Evolutionary conservation across 2,329 filamentous ascomycete genomes (phyloP).

Genomic region (Fusarium denticulatum): DNA sequence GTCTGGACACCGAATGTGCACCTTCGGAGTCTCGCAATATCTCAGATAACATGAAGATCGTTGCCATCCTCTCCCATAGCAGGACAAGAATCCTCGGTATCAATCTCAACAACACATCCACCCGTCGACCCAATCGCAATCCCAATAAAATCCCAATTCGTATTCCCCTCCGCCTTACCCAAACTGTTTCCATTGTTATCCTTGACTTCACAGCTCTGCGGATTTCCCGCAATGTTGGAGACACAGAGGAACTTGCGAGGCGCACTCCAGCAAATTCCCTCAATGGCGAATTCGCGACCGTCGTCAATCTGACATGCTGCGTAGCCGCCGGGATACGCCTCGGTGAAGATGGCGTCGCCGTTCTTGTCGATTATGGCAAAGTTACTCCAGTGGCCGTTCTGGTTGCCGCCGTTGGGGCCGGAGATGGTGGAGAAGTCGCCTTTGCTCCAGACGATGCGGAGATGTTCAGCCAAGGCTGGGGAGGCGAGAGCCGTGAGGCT

Average conservation of each 20-base stretch:
- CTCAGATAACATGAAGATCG: neutral
- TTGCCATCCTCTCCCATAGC: neutral
- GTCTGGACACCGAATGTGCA: rapidly evolving
- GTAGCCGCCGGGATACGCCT: neutral
- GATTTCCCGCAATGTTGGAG: neutral
- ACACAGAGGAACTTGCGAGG: neutral
- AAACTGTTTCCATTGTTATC: neutral
- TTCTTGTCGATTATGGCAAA: neutral
- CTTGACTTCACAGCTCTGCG: neutral
- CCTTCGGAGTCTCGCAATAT: rapidly evolving
- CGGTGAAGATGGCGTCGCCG: neutral
- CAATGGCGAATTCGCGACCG: neutral
- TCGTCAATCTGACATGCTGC: neutral
- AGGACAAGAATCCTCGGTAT: neutral
- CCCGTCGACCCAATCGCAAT: rapidly evolving
- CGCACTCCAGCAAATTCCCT: neutral
- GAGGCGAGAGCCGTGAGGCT: no score
- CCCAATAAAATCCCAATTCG: no score
- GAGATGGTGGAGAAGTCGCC: neutral
- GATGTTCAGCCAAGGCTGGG: neutral
- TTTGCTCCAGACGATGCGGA: neutral
- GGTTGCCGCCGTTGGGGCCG: neutral
- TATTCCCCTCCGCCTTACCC: no score
- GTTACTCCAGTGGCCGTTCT: rapidly evolving
- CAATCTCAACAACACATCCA: neutral